phyloP scores from a whole-genome alignment of 306 rosid species.

The Pyrus betulifolia region DNA sequence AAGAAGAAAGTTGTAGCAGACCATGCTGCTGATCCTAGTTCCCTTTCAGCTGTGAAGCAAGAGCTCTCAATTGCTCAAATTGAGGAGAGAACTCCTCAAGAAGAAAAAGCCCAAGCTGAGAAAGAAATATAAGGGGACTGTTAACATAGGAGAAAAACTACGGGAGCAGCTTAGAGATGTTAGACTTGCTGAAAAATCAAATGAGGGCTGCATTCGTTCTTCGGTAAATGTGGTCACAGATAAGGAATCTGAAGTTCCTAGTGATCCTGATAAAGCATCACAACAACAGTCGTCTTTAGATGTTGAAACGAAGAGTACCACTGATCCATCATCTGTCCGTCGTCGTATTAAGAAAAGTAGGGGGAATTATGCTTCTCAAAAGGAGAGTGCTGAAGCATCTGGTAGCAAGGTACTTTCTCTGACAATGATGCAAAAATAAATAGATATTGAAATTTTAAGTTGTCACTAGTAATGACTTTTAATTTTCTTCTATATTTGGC shows the following conservation, averaged over 20 bases:
- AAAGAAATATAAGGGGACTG: slow-evolving; percentile 24
- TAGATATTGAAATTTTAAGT: background rate
- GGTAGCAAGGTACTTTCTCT: slow-evolving; percentile 33
- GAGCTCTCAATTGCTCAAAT: slow-evolving; percentile 12
- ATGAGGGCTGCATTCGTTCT: slow-evolving; percentile 18
- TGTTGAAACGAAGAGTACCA: slow-evolving; percentile 19
- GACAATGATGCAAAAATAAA: background rate
- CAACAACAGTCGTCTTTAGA: slow-evolving; percentile 18
- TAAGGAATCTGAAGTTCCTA: slow-evolving; percentile 11
- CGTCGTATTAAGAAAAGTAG: slow-evolving; percentile 18
- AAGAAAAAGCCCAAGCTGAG: slow-evolving; percentile 5
- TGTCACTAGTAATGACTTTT: background rate
- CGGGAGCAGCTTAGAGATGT: slow-evolving; percentile 9
- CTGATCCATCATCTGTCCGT: slow-evolving; percentile 15
- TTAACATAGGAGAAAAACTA: slow-evolving; percentile 12
- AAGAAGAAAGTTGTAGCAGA: slow-evolving; percentile 26
- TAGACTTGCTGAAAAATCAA: slow-evolving; percentile 13
- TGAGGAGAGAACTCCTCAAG: slow-evolving; percentile 18
- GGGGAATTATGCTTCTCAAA: slow-evolving; percentile 17
- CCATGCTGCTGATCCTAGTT: slow-evolving; percentile 17
- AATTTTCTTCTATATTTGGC: background rate
- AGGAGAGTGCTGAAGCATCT: slow-evolving; percentile 29
- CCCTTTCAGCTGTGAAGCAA: slow-evolving; percentile 19
- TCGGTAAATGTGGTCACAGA: slow-evolving; percentile 18
- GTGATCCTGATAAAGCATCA: slow-evolving; percentile 24